These are phyloP conservation scores for Drosera capensis DNA, from an alignment of 148 eudicot species.

Conservation along the genomic window DNA sequence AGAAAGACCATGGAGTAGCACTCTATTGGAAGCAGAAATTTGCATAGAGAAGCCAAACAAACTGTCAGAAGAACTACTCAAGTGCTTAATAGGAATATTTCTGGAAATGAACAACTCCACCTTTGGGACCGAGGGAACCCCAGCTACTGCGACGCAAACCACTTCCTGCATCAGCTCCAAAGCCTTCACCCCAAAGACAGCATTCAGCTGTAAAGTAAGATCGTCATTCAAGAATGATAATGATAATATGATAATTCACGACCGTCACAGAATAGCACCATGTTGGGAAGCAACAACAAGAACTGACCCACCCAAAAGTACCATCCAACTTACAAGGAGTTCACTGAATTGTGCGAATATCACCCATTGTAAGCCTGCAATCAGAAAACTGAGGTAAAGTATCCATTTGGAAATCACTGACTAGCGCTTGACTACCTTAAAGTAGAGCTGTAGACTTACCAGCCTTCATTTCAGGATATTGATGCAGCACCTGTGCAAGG, in stretches of 20 bases:
- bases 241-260: conserved; percentile 14
- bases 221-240: conserved; percentile 22
- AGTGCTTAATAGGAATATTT: conserved; percentile 55
- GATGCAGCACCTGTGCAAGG: conserved; percentile 48
- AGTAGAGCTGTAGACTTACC: background rate
- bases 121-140: conserved; percentile 18
- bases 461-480: conserved; percentile 30
- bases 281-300: conserved; percentile 24
- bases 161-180: conserved; percentile 45
- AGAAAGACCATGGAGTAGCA: conserved; percentile 18
- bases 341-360: conserved; percentile 25
- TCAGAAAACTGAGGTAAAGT: conserved; percentile 47
- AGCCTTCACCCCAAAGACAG: conserved; percentile 38
- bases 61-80: conserved; percentile 67
- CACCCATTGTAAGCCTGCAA: conserved; percentile 29
- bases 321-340: conserved; percentile 43
- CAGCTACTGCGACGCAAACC: conserved; percentile 27
- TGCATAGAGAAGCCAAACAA: conserved; percentile 37
- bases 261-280: conserved; percentile 24
- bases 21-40: conserved; percentile 15
- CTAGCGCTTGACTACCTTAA: background rate
- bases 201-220: conserved; percentile 45
- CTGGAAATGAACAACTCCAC: conserved; percentile 37
- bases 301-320: conserved; percentile 51
- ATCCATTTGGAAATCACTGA: background rate